A percentile compares a stretch with the other conserved stretches of the same genome.
phyloP scores from a whole-genome alignment of 2,329 filamentous ascomycete species.

The Talaromyces islandicus region DNA sequence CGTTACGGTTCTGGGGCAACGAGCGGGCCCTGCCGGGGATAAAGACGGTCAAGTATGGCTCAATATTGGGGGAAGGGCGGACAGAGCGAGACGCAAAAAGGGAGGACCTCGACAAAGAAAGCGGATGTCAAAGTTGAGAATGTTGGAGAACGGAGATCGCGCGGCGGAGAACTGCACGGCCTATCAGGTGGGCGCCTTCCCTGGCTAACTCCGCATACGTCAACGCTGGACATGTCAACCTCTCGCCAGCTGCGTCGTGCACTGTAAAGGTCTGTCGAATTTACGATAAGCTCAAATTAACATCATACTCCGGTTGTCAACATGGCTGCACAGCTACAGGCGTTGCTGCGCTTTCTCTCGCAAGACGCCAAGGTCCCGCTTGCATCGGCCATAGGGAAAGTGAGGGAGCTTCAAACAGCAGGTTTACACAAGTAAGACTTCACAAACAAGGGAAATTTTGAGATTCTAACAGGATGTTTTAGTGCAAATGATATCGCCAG shows the following conservation, averaged over 20 bases:
- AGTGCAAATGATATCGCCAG: constrained; percentile 44
- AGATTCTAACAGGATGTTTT: neutral
- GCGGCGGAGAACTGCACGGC: neutral
- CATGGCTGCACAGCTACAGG: constrained; percentile 30
- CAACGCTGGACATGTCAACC: neutral
- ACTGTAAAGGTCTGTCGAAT: neutral
- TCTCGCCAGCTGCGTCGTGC: neutral
- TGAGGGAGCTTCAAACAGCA: constrained; percentile 48
- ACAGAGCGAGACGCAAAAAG: neutral
- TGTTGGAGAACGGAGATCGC: neutral
- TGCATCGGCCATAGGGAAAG: constrained; percentile 49
- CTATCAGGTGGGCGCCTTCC: neutral
- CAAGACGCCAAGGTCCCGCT: constrained; percentile 54
- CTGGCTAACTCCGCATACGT: neutral
- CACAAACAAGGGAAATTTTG: neutral
- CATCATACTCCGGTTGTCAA: neutral
- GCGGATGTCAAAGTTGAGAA: neutral
- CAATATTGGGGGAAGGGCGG: neutral
- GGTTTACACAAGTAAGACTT: constrained; percentile 35
- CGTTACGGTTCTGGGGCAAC: neutral
- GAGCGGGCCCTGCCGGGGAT: neutral
- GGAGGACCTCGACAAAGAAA: neutral
- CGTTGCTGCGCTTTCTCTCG: constrained; percentile 52
- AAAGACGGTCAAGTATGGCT: neutral
- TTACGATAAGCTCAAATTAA: neutral